Conservation (phyloP, 2,329 filamentous ascomycete species). For the Dothistroma pini region DNA sequence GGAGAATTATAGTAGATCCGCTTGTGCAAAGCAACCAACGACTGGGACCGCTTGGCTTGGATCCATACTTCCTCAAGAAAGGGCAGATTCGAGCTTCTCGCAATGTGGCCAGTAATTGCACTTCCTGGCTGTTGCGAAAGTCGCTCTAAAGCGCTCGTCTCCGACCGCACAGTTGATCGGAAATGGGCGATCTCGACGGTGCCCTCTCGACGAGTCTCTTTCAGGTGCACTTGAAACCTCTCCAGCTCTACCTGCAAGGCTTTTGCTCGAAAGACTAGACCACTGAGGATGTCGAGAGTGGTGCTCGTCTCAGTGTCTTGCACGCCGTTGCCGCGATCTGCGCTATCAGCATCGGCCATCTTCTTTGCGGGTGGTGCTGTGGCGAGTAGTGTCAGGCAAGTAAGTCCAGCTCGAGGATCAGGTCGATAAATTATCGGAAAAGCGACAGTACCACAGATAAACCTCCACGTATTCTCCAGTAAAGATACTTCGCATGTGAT, state of each 20-base stretch:
- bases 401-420: no score
- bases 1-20: conserved; percentile 46
- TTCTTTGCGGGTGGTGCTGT: not conserved
- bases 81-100: conserved; percentile 63
- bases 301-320: not conserved
- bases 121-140: conserved; percentile 26
- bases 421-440: no score
- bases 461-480: not conserved
- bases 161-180: conserved; percentile 34
- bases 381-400: not conserved
- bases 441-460: not conserved
- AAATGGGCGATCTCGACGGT: conserved; percentile 36
- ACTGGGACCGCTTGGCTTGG: conserved; percentile 55
- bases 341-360: not conserved
- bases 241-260: conserved; percentile 42
- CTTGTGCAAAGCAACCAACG: conserved; percentile 57
- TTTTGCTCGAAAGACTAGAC: conserved; percentile 39
- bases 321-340: not conserved
- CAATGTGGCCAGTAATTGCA: conserved; percentile 46
- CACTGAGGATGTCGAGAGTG: conserved; percentile 3
- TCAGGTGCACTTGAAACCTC: conserved; percentile 36
- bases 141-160: conserved; percentile 32
- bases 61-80: conserved; percentile 64
- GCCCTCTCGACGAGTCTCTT: conserved; percentile 35
- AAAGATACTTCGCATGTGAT: not conserved